A percentile compares a stretch with the other conserved stretches of the same genome.
These are phyloP conservation scores for Jatropha podagrica DNA, from an alignment of 441 rosid genomes.

Conservation along the genomic window DNA sequence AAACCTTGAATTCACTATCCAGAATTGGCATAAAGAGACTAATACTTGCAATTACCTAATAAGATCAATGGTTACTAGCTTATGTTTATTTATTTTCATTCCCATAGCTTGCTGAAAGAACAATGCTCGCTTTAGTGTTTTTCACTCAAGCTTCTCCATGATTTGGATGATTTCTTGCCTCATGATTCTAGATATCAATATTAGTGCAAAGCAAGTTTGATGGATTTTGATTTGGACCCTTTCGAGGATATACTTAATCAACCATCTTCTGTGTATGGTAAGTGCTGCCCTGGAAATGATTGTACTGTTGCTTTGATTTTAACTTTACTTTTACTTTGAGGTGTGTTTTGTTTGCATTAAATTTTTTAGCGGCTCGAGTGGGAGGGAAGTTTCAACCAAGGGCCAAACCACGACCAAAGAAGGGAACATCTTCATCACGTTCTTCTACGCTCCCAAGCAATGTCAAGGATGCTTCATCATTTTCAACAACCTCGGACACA, in stretches of 20 bases:
- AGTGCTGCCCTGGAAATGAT: constrained; percentile 8
- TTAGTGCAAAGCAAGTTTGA: background rate
- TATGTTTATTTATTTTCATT: background rate
- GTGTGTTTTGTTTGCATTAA: background rate
- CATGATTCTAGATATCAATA: background rate
- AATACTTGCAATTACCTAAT: too few species aligned
- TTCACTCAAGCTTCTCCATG: background rate
- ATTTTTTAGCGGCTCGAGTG: constrained; percentile 32
- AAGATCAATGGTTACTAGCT: too few species aligned
- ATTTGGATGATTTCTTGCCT: background rate
- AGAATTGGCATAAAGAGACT: too few species aligned
- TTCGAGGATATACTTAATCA: constrained; percentile 35
- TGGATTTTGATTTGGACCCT: constrained; percentile 23
- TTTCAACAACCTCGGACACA: constrained; percentile 6
- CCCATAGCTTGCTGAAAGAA: background rate
- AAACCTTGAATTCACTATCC: too few species aligned
- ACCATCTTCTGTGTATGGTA: constrained; percentile 32
- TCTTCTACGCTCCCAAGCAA: constrained; percentile 18
- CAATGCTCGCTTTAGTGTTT: background rate
- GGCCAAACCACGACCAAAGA: constrained; percentile 42
- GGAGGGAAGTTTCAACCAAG: constrained; percentile 66
- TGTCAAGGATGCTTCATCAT: constrained; percentile 19
- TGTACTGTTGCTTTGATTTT: background rate
- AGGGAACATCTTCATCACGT: constrained; percentile 21
- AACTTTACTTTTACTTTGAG: background rate